These are phyloP conservation scores for Candida sanyiensis DNA, from an alignment of 805 yeast genomes.

Conservation along the genomic window DNA sequence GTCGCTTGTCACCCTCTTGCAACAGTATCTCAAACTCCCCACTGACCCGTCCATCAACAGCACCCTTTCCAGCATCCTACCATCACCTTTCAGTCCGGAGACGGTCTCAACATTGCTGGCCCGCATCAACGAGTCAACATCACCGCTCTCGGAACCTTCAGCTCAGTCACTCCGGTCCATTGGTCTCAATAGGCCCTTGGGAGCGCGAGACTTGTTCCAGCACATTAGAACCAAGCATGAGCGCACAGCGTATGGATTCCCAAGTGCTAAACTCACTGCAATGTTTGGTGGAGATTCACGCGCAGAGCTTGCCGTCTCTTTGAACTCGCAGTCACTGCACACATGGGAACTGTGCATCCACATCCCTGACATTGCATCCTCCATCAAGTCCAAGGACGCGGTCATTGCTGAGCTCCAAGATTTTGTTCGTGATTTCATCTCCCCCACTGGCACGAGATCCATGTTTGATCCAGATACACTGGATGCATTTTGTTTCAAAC, in stretches of 20 bases:
- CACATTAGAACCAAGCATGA: slow-evolving; percentile 6
- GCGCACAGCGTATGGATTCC: slow-evolving; percentile 8
- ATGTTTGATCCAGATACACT: slow-evolving; percentile 4
- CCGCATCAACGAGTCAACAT: not conserved
- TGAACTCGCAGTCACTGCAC: slow-evolving; percentile 1
- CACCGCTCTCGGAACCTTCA: not conserved
- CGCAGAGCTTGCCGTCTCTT: slow-evolving; percentile 11
- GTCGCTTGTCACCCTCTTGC: slow-evolving; percentile 1
- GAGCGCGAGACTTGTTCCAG: not conserved
- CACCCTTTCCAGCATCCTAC: not conserved
- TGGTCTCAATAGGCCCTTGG: not conserved
- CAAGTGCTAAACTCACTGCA: slow-evolving; percentile 5
- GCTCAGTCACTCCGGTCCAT: not conserved
- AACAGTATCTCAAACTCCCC: slow-evolving; percentile 7
- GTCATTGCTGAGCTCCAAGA: not conserved
- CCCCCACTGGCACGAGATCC: slow-evolving; percentile 1
- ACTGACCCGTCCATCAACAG: not conserved
- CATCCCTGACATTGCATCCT: slow-evolving; percentile 12
- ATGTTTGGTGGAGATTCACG: slow-evolving; percentile 1
- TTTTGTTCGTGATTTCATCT: slow-evolving; percentile 1
- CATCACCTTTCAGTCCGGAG: slow-evolving; percentile 1
- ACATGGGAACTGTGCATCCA: slow-evolving; percentile 10
- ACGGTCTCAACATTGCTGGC: not conserved
- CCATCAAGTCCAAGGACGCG: not conserved
- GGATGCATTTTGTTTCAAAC: not conserved